Base-by-base conservation (phyloP, 306 rosid species). In the Casuarina cunninghamiana region DNA sequence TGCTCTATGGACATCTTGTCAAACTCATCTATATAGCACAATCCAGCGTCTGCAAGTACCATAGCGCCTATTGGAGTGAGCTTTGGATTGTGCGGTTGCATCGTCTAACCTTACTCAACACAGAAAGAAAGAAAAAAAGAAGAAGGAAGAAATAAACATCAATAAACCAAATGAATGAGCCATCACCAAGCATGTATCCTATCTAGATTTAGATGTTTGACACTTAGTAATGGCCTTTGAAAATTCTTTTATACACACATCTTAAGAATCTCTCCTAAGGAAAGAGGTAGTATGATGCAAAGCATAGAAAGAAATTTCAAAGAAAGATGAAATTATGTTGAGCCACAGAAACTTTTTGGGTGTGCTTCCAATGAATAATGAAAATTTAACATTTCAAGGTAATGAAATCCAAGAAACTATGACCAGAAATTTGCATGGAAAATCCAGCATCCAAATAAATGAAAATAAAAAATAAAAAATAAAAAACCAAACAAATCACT, bases 1-100 rank as follows among this genome's bases (percentile, higher is more conserved):
- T 95, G 98, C 87, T 91, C 98, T 26, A 91, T 60, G 49, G 97
- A 79, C 98, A 95, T 92, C 87, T 92, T 92, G 78, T 92, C 98
- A 13, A 95, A 95, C 80, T 92, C 97, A 46, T 92, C 97, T 80
- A 92, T 95, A 63, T 97, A 95, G 82, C 98, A 95, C 90, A 91
- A 81, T 78, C 97, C 97, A 81, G 97, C 85, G 80, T 95, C 97
- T 67, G 97, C 97, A 82, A 92, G 90, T 75, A 95, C 97, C 96
- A 95, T 91, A 51, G 98, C 97, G 80, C 97, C 97, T 95, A 65
- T 75, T 71, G 82, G 54, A 74, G n/a, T n/a, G n/a, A n/a, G n/a
- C n/a, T n/a, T n/a, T n/a, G n/a, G n/a, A n/a, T n/a, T n/a, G n/a
- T n/a, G n/a, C n/a, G n/a, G n/a, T n/a, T n/a, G n/a, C n/a, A n/a